Base-by-base conservation (phyloP, 805 yeast genomes). In the Saccharomycopsis synnaedendra region DNA sequence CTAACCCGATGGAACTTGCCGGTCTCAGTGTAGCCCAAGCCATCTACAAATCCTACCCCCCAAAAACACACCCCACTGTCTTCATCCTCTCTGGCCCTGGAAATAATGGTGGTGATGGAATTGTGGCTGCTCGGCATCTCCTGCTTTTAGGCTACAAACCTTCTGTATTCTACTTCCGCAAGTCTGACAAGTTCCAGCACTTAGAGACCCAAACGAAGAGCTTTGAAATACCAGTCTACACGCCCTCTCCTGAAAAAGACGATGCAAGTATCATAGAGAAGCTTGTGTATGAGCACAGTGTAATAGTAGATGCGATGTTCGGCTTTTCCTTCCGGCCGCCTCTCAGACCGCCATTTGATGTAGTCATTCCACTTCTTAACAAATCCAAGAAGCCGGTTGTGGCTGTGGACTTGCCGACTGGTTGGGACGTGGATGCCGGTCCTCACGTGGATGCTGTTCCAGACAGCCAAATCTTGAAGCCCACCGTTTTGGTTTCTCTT, bases 351-450 rank as follows among this genome's bases (percentile, higher is more conserved):
- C 96, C 96, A 1, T 90, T 84, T 60, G 76, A 74, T 40, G 56
- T 55, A 10, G 74, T 72, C 5, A 66, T 74, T 47, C 57, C 56
- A n/a, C 55, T 67, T 5, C 60, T 84, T 53, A 57, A 67, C 5
- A 48, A 58, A 2, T 45, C 47, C 34, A 68, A 37, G 9, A 48
- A 53, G 1, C 90, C 89, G 1, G 75, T 88, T 1, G 74, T 85
- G 0, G 76, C 94, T 0, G 85, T 93, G 2, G 98, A 93, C 62
- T 77, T 90, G 42, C 98, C 98, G 0, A 84, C 95, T 2, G 96
- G 97, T 0, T 93, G 98, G 98, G 90, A 89, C 59, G 97, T 93
- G 7, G 95, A 93, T 58, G 58, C 72, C 5, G 98, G 98, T 0
- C 95, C 93, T 0, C 36, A 34, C n/a, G 36, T 34, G 8, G 19